phyloP scores from a whole-genome alignment of 495 filamentous ascomycete species.

The Astrocystis sublimbata region DNA sequence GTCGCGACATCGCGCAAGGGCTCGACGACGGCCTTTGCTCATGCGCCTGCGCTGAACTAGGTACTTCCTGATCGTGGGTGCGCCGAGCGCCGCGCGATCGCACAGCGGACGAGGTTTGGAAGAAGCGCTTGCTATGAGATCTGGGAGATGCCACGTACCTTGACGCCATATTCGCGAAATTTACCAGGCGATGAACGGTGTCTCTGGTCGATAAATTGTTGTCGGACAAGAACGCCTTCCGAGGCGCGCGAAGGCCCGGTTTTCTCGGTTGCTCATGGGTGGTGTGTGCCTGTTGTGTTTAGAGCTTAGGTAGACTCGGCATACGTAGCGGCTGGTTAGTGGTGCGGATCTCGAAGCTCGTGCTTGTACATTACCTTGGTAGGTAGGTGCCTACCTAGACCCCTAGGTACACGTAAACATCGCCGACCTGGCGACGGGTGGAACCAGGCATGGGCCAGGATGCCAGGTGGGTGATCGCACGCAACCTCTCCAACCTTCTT shows the following conservation, averaged over 20 bases:
- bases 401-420: neutral
- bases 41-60: neutral
- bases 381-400: neutral
- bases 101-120: neutral
- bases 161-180: constrained; percentile 13
- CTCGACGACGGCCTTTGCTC: neutral
- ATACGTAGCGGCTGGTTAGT: constrained; percentile 2
- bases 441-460: no score
- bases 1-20: neutral
- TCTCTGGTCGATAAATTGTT: neutral
- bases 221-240: neutral
- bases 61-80: neutral
- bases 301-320: no score
- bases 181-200: neutral
- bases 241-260: neutral
- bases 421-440: constrained; percentile 12
- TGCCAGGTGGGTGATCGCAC: no score
- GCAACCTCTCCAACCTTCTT: no score
- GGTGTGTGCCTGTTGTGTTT: neutral
- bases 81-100: neutral
- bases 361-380: neutral
- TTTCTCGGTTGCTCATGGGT: constrained; percentile 1
- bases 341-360: no score
- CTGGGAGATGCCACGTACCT: neutral
- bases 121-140: neutral